Conservation (phyloP, 768 basidiomycete genomes). For the Amanita muscaria region DNA sequence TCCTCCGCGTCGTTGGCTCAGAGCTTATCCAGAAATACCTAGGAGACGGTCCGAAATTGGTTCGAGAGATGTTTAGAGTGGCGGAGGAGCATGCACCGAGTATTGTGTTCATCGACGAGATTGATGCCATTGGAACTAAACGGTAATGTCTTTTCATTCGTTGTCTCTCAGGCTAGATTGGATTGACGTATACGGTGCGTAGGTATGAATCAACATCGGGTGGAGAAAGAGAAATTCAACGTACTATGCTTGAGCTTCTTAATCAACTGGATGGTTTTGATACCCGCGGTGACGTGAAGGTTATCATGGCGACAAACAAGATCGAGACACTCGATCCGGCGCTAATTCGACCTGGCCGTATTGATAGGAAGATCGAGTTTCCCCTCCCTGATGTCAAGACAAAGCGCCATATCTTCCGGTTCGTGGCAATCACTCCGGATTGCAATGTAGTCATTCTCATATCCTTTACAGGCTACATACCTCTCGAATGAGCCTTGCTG, state of each 20-base stretch:
- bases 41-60: conserved; percentile 96
- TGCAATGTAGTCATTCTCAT: no score
- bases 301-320: conserved; percentile 99
- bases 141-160: conserved; percentile 42
- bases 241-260: conserved; percentile 97
- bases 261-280: conserved; percentile 99
- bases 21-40: conserved; percentile 99
- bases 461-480: conserved; percentile 91
- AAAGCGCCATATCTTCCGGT: conserved; percentile 97
- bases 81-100: conserved; percentile 97
- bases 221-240: conserved; percentile 97
- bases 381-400: conserved; percentile 97
- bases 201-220: conserved; percentile 98
- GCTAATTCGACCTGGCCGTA: conserved; percentile 95
- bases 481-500: conserved; percentile 81
- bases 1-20: conserved; percentile 93
- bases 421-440: no score
- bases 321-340: conserved; percentile 98
- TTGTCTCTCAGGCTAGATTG: no score
- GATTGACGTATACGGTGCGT: no score
- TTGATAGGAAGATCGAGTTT: conserved; percentile 98
- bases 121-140: conserved; percentile 97
- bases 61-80: conserved; percentile 92
- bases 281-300: conserved; percentile 97
- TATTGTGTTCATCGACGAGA: conserved; percentile 99